Percentiles rank a stretch among this genome's conserved stretches.
These are phyloP conservation scores for Metschnikowia proteae DNA, from an alignment of 805 yeast species.

Conservation along the genomic window DNA sequence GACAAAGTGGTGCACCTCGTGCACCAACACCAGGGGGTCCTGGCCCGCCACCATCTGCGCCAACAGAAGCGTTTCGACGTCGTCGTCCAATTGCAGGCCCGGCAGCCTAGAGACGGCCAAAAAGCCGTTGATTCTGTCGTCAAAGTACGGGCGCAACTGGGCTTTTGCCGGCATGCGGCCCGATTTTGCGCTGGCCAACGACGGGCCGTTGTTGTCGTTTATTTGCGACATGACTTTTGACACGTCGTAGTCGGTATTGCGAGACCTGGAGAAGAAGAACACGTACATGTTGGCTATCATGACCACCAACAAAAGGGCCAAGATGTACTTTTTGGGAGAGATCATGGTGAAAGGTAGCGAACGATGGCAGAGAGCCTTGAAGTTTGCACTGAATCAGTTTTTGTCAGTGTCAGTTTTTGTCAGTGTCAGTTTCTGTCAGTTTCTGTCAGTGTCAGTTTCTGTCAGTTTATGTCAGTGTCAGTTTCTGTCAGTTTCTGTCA, in stretches of 20 bases:
- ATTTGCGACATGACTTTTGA: conserved; percentile 3
- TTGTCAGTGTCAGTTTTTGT: too few species aligned
- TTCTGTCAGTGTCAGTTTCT: too few species aligned
- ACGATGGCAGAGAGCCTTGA: too few species aligned
- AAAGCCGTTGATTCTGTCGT: conserved; percentile 13
- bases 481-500: too few species aligned
- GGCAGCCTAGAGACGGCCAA: conserved; percentile 9
- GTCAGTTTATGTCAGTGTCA: too few species aligned
- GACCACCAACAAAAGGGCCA: conserved; percentile 7
- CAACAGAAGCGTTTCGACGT: conserved; percentile 7
- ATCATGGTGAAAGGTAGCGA: neutral
- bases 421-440: too few species aligned
- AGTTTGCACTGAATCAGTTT: too few species aligned
- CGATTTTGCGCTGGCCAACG: neutral
- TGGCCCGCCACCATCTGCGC: neutral
- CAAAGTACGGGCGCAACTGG: conserved; percentile 9
- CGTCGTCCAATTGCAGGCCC: conserved; percentile 8
- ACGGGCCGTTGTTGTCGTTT: neutral
- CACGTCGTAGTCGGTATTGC: conserved; percentile 5
- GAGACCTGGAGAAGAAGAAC: conserved; percentile 4
- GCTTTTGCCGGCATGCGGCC: neutral
- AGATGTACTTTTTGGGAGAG: neutral
- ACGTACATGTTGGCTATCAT: conserved; percentile 5
- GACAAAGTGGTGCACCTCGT: conserved; percentile 6
- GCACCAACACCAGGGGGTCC: neutral